These are phyloP conservation scores for Colletotrichum acutatum DNA, from an alignment of 2,329 filamentous ascomycete species.

Conservation along the genomic window DNA sequence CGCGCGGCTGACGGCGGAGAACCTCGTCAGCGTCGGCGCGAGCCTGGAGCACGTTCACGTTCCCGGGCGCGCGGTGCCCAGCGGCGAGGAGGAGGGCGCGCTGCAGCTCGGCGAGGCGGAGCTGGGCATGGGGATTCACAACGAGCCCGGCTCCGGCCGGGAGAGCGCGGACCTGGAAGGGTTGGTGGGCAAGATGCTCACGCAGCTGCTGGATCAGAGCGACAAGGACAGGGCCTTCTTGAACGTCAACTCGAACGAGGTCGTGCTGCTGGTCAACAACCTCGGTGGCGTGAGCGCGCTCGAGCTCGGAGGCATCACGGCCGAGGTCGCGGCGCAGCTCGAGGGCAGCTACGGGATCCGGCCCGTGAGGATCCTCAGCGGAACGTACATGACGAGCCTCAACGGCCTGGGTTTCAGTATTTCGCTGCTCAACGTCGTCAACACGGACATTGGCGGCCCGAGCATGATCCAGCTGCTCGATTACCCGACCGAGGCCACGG, in stretches of 20 bases:
- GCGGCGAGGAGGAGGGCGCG: conserved; percentile 61
- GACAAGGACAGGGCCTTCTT: conserved; percentile 80
- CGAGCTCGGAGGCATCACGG: conserved; percentile 77
- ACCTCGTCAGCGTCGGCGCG: conserved; percentile 86
- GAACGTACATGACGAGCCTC: conserved; percentile 82
- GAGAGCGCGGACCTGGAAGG: conserved; percentile 62
- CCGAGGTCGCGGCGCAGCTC: conserved; percentile 75
- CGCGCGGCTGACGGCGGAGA: conserved; percentile 77
- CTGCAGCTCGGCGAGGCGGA: conserved; percentile 69
- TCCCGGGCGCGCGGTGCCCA: conserved; percentile 72
- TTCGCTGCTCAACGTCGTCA: conserved; percentile 72
- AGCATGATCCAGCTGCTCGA: conserved; percentile 78
- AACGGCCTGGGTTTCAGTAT: conserved; percentile 83
- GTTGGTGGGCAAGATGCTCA: conserved; percentile 73
- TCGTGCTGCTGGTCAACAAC: conserved; percentile 80
- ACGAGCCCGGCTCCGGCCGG: conserved; percentile 69
- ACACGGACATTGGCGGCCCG: conserved; percentile 66
- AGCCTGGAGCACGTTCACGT: conserved; percentile 94
- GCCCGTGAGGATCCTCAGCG: conserved; percentile 73
- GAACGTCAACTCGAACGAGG: conserved; percentile 69
- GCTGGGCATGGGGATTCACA: conserved; percentile 83
- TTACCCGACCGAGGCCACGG: conserved; percentile 74
- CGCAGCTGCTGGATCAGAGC: conserved; percentile 71
- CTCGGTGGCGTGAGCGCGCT: conserved; percentile 78
- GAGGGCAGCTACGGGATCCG: conserved; percentile 65